These are phyloP conservation scores for Naematelia encephala DNA, from an alignment of 768 basidiomycete genomes.

Conservation along the genomic window DNA sequence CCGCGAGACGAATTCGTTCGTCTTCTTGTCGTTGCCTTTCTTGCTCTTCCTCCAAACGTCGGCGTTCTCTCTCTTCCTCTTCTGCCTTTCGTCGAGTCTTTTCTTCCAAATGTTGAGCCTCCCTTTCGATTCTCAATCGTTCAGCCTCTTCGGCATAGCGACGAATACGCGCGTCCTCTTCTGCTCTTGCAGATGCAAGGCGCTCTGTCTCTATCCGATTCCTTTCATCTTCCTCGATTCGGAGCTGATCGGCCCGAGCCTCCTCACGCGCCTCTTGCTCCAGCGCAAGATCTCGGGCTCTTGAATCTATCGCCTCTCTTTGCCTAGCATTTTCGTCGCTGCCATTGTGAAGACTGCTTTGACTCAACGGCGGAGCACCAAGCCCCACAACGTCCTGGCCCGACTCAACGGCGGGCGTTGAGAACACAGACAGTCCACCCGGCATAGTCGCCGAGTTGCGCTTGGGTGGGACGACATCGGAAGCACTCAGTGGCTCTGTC, in stretches of 20 bases:
- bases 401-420: not conserved
- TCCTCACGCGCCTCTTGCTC: not conserved
- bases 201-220: slow-evolving; percentile 7
- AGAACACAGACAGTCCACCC: not conserved
- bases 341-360: not conserved
- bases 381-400: not conserved
- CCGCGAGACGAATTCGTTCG: slow-evolving; percentile 9
- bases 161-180: not conserved
- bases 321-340: too few species aligned
- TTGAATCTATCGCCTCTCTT: not conserved
- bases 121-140: not conserved
- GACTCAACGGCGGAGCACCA: not conserved
- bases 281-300: not conserved
- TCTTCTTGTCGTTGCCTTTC: slow-evolving; percentile 10
- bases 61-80: slow-evolving; percentile 2
- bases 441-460: not conserved
- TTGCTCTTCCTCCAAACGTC: slow-evolving; percentile 6
- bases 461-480: too few species aligned
- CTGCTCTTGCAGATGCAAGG: not conserved
- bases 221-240: not conserved
- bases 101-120: not conserved
- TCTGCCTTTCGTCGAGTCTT: not conserved
- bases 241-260: not conserved
- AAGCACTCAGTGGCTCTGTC: not conserved
- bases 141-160: not conserved